Evolutionary conservation across 2,329 filamentous ascomycete genomes (phyloP).

Genomic region (Rutstroemia sydowiana): DNA sequence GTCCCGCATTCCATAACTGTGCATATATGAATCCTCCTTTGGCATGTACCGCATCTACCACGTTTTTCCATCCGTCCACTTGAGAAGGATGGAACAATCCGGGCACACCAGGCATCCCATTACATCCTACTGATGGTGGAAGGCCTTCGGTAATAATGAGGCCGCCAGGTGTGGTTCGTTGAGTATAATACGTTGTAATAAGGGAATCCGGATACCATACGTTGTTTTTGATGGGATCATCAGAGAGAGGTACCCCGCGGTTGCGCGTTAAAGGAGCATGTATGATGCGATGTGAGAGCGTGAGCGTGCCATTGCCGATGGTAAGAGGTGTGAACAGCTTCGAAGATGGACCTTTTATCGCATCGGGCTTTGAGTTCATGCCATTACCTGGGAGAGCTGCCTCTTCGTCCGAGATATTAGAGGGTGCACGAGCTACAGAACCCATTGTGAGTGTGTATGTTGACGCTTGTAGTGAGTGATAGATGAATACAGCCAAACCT

Average conservation of each 20-base stretch:
- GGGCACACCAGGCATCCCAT: conserved; percentile 43
- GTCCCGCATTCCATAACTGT: conserved; percentile 55
- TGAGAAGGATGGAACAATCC: conserved; percentile 48
- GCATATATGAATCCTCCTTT: conserved; percentile 50
- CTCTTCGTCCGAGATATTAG: background rate
- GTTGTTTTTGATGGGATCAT: conserved; percentile 40
- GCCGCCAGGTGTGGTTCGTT: conserved; percentile 42
- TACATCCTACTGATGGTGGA: conserved; percentile 38
- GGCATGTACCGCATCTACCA: conserved; percentile 51
- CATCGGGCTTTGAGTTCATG: background rate
- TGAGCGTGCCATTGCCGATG: conserved; percentile 36
- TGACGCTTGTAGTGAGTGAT: background rate
- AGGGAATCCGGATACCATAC: conserved; percentile 38
- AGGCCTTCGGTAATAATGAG: conserved; percentile 50
- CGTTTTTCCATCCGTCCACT: conserved; percentile 47
- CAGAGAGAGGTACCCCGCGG: no score
- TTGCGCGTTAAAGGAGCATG: conserved; percentile 53
- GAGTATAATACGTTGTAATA: conserved; percentile 44
- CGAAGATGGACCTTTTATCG: conserved; percentile 13
- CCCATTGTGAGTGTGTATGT: background rate
- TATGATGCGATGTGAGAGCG: conserved; percentile 39
- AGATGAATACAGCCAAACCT: background rate
- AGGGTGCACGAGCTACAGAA: background rate
- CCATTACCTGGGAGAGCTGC: background rate
- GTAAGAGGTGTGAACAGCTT: conserved; percentile 38